phyloP scores from a whole-genome alignment of 2,329 filamentous ascomycete genomes.

The Alternaria rosae region DNA sequence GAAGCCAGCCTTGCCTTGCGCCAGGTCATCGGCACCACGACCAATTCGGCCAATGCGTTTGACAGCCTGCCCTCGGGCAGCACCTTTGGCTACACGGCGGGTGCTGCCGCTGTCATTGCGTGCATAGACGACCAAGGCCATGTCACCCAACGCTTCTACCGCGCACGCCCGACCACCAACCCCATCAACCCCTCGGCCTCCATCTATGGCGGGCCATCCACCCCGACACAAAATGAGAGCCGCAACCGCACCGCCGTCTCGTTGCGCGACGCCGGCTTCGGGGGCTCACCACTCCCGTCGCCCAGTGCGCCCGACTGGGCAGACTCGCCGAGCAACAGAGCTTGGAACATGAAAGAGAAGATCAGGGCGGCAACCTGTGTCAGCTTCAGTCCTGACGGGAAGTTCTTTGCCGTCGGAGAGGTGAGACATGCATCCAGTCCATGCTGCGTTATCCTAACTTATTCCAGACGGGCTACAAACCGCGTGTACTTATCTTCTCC shows the following conservation, averaged over 20 bases:
- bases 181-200: constrained; percentile 69
- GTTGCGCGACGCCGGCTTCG: constrained; percentile 58
- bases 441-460: constrained; percentile 36
- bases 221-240: constrained; percentile 60
- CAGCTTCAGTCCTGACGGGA: constrained; percentile 84
- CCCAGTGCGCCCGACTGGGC: constrained; percentile 57
- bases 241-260: constrained; percentile 66
- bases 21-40: constrained; percentile 91
- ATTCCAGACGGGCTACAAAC: constrained; percentile 81
- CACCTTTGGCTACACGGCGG: constrained; percentile 88
- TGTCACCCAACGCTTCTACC: constrained; percentile 84
- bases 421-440: constrained; percentile 48
- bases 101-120: constrained; percentile 90
- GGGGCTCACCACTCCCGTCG: constrained; percentile 54
- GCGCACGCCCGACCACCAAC: constrained; percentile 75
- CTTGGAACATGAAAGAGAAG: constrained; percentile 87
- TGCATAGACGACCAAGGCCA: constrained; percentile 72
- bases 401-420: constrained; percentile 89
- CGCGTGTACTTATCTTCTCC: constrained; percentile 88
- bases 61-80: constrained; percentile 75
- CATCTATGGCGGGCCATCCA: constrained; percentile 62
- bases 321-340: constrained; percentile 71
- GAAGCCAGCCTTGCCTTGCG: constrained; percentile 71
- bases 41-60: constrained; percentile 83
- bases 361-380: constrained; percentile 95